Evolutionary conservation across 2,329 filamentous ascomycete species (phyloP).

Genomic region (Mycosphaerella arachidis): DNA sequence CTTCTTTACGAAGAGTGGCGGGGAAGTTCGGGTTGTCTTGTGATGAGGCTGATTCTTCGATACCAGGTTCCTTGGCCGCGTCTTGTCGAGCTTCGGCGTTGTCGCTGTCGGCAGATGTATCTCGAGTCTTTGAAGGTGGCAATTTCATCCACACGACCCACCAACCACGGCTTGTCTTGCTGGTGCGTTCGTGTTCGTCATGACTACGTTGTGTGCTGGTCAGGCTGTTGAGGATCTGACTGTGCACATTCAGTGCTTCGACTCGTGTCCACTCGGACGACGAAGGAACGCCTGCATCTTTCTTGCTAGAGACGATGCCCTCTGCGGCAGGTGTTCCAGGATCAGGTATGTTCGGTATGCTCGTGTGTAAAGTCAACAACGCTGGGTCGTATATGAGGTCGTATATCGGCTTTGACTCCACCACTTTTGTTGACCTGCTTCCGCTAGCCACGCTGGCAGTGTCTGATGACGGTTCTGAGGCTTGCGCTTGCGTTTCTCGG

Average conservation of each 20-base stretch:
- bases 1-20: not conserved
- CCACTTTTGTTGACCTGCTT: slow-evolving; percentile 26
- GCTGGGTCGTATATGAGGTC: slow-evolving; percentile 59
- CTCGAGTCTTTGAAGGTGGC: slow-evolving; percentile 27
- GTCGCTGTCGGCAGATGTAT: slow-evolving; percentile 6
- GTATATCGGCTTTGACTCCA: slow-evolving; percentile 44
- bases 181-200: slow-evolving; percentile 55
- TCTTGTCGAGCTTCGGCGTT: slow-evolving; percentile 4
- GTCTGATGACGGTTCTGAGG: slow-evolving; percentile 19
- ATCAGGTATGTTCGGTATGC: slow-evolving; percentile 60
- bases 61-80: not conserved
- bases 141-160: slow-evolving; percentile 64
- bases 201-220: slow-evolving; percentile 45
- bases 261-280: slow-evolving; percentile 47
- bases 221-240: slow-evolving; percentile 55
- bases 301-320: slow-evolving; percentile 28
- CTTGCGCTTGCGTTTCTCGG: slow-evolving; percentile 25
- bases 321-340: slow-evolving; percentile 43
- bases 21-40: not conserved
- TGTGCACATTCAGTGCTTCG: slow-evolving; percentile 59
- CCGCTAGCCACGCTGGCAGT: slow-evolving; percentile 31
- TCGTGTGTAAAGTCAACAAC: slow-evolving; percentile 55
- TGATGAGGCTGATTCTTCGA: not conserved
- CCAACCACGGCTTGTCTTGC: slow-evolving; percentile 61
- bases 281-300: slow-evolving; percentile 9